Conservation (phyloP, 495 filamentous ascomycete genomes). For the Lasiosphaeria miniovina region DNA sequence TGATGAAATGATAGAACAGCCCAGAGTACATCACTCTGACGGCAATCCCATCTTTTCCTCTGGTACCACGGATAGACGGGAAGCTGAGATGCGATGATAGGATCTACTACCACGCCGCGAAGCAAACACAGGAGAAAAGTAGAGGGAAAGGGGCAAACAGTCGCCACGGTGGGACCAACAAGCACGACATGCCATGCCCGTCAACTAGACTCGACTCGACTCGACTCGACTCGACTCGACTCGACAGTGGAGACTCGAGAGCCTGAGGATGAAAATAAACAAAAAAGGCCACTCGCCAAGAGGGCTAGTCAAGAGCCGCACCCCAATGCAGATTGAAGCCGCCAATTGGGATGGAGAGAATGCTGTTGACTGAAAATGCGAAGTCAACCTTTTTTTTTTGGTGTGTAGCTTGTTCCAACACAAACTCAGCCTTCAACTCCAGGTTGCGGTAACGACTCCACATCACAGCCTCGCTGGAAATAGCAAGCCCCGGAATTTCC, state of each 20-base stretch:
- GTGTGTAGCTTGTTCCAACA: slow-evolving; percentile 8
- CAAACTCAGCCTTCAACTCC: background rate
- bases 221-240: background rate
- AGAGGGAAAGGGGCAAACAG: background rate
- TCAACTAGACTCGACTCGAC: background rate
- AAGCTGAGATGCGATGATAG: background rate
- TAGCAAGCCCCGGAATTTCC: slow-evolving; percentile 9
- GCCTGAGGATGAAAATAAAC: background rate
- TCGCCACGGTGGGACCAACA: background rate
- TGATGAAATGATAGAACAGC: background rate
- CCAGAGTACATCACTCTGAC: background rate
- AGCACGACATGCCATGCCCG: background rate
- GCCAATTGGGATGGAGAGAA: slow-evolving; percentile 27
- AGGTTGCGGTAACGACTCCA: background rate
- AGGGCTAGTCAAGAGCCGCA: slow-evolving; percentile 4
- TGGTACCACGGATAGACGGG: background rate
- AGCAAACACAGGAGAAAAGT: background rate
- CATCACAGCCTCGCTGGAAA: slow-evolving; percentile 17
- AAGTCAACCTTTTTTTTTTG: slow-evolving; percentile 9
- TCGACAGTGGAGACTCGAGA: background rate
- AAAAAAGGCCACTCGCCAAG: slow-evolving; percentile 8
- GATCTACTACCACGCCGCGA: background rate
- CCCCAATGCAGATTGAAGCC: slow-evolving; percentile 2
- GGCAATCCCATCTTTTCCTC: background rate
- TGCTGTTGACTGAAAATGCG: slow-evolving; percentile 27